These are phyloP conservation scores for Suhomyces bolitotheri DNA, from an alignment of 1,139 yeast species.

Conservation along the genomic window DNA sequence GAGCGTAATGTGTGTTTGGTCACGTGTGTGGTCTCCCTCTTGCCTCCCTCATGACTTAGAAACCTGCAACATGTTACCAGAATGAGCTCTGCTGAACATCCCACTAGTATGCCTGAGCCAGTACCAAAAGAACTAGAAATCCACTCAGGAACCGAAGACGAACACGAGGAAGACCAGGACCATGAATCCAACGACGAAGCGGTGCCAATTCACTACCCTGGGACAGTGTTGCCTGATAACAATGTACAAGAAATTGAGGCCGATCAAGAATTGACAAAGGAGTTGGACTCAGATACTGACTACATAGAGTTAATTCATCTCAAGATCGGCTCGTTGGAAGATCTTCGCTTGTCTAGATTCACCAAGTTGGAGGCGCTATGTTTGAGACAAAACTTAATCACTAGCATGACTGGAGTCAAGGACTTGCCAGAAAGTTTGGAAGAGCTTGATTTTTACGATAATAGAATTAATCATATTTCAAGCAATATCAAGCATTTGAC, in stretches of 20 bases:
- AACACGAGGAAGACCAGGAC: slow-evolving; percentile 25
- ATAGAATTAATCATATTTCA: slow-evolving; percentile 84
- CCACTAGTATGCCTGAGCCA: slow-evolving; percentile 2
- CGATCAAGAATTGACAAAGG: slow-evolving; percentile 61
- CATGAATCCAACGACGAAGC: slow-evolving; percentile 34
- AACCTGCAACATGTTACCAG: no score
- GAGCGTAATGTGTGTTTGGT: no score
- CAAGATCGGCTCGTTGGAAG: slow-evolving; percentile 68
- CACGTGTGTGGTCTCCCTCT: no score
- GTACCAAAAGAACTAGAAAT: slow-evolving; percentile 5
- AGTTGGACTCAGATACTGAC: slow-evolving; percentile 60
- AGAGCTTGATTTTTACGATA: slow-evolving; percentile 89
- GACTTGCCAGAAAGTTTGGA: slow-evolving; percentile 58
- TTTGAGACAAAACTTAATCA: slow-evolving; percentile 80
- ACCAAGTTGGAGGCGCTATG: slow-evolving; percentile 59
- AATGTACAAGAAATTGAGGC: slow-evolving; percentile 48
- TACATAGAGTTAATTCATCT: slow-evolving; percentile 77
- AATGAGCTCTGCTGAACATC: background rate
- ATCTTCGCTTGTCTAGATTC: slow-evolving; percentile 62
- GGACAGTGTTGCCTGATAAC: slow-evolving; percentile 58
- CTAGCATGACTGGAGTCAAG: slow-evolving; percentile 70
- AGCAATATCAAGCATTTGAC: slow-evolving; percentile 60
- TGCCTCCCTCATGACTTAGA: no score
- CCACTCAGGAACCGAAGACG: slow-evolving; percentile 19
- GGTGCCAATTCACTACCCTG: slow-evolving; percentile 43